These are phyloP conservation scores for Oemleria cerasiformis DNA, from an alignment of 306 rosid species.

Conservation along the genomic window DNA sequence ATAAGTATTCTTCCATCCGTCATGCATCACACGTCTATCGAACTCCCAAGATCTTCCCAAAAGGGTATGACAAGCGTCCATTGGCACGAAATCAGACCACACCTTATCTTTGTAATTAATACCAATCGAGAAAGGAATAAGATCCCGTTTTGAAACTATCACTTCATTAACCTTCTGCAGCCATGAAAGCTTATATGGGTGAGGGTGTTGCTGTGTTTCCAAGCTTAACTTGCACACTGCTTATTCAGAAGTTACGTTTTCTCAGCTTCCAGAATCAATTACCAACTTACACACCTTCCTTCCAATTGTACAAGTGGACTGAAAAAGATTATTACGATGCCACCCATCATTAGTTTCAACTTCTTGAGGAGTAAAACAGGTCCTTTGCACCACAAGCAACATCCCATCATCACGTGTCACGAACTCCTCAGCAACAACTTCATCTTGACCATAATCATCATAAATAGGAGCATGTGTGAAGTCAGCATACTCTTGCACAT, in stretches of 20 bases:
- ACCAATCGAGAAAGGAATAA: not conserved
- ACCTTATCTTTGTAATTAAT: not conserved
- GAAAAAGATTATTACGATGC: not conserved
- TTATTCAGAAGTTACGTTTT: not conserved
- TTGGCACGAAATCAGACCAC: not conserved
- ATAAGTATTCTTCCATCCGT: not conserved
- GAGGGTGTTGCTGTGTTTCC: not conserved
- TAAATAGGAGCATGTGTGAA: not conserved
- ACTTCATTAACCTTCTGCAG: not conserved
- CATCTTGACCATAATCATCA: not conserved
- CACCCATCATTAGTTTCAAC: not conserved
- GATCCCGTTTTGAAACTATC: not conserved
- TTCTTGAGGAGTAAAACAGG: not conserved
- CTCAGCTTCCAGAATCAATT: not conserved
- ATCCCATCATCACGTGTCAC: not conserved
- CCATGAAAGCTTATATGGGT: slow-evolving; percentile 3
- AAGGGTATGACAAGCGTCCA: not conserved
- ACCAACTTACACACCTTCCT: not conserved
- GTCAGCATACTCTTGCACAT: not conserved
- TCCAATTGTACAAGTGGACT: not conserved
- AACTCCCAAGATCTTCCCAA: not conserved
- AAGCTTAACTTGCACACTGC: not conserved
- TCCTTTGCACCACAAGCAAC: not conserved
- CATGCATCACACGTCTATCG: not conserved
- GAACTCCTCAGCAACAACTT: not conserved